phyloP scores from a whole-genome alignment of 805 yeast genomes.

The Starmerella stigmatis region DNA sequence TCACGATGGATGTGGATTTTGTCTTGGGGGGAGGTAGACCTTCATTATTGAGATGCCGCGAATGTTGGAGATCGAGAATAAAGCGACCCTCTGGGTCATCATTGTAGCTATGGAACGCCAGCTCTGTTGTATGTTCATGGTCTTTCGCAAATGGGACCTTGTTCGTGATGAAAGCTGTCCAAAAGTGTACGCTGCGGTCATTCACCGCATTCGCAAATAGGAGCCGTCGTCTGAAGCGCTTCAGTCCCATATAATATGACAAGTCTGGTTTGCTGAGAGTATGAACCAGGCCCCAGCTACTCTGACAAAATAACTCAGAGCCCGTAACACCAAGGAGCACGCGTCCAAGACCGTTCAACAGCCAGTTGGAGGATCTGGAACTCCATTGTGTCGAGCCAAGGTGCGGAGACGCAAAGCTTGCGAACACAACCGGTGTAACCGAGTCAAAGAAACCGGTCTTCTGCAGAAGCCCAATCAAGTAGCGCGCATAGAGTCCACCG shows the following conservation, averaged over 20 bases:
- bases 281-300: slow-evolving; percentile 38
- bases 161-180: slow-evolving; percentile 66
- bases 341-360: slow-evolving; percentile 47
- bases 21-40: no score
- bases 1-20: no score
- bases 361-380: slow-evolving; percentile 24
- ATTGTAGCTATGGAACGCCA: slow-evolving; percentile 7
- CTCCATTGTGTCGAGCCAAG: slow-evolving; percentile 29
- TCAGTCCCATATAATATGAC: slow-evolving; percentile 45
- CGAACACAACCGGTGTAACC: slow-evolving; percentile 50
- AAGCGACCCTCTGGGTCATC: slow-evolving; percentile 2
- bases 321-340: slow-evolving; percentile 58
- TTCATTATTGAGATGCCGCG: background rate
- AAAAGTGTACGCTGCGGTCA: slow-evolving; percentile 81
- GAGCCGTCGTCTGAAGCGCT: slow-evolving; percentile 45
- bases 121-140: background rate
- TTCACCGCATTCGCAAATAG: slow-evolving; percentile 64
- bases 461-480: slow-evolving; percentile 56
- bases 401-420: slow-evolving; percentile 72
- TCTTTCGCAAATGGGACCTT: slow-evolving; percentile 49
- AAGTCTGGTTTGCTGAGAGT: slow-evolving; percentile 42
- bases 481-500: slow-evolving; percentile 74
- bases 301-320: slow-evolving; percentile 46
- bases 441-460: slow-evolving; percentile 42
- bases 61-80: slow-evolving; percentile 8